Evolutionary conservation across 345 rosid species (phyloP).

Genomic region (Melaleuca alternifolia): DNA sequence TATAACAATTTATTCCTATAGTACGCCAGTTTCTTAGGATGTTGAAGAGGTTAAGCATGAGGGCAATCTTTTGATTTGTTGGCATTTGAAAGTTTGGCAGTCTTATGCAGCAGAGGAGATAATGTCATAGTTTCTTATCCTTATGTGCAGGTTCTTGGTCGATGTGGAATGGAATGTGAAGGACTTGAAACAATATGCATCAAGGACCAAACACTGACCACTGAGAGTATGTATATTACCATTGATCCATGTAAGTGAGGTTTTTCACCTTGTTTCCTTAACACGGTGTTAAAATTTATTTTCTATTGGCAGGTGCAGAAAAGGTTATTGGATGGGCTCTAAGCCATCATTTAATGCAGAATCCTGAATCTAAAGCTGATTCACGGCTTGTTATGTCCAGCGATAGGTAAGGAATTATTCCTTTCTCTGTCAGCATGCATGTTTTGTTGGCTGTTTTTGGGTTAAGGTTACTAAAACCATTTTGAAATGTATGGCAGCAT

Average conservation of each 20-base stretch:
- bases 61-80: not conserved
- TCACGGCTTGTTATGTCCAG: conserved; percentile 45
- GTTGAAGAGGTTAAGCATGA: not conserved
- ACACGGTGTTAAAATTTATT: not conserved
- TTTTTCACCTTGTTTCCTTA: not conserved
- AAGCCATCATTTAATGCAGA: conserved; percentile 67
- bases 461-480: conserved; percentile 8
- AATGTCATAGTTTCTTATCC: not conserved
- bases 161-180: conserved; percentile 61
- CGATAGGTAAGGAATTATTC: conserved; percentile 49
- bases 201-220: conserved; percentile 66
- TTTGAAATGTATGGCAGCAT: conserved; percentile 47
- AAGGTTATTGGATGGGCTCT: conserved; percentile 84
- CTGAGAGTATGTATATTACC: conserved; percentile 49
- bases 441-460: conserved; percentile 4
- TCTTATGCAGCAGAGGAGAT: not conserved
- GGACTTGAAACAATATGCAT: conserved; percentile 58
- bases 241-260: not conserved
- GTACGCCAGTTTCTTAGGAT: not conserved
- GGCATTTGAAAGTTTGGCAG: not conserved
- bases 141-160: conserved; percentile 45
- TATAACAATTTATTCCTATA: not conserved
- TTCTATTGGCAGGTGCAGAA: conserved; percentile 54
- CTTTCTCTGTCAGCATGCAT: conserved; percentile 2
- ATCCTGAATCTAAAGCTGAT: conserved; percentile 51